A percentile compares a stretch with the other conserved stretches of the same genome.
Conservation (phyloP, 495 filamentous ascomycete genomes). For the Daldinia decipiens region DNA sequence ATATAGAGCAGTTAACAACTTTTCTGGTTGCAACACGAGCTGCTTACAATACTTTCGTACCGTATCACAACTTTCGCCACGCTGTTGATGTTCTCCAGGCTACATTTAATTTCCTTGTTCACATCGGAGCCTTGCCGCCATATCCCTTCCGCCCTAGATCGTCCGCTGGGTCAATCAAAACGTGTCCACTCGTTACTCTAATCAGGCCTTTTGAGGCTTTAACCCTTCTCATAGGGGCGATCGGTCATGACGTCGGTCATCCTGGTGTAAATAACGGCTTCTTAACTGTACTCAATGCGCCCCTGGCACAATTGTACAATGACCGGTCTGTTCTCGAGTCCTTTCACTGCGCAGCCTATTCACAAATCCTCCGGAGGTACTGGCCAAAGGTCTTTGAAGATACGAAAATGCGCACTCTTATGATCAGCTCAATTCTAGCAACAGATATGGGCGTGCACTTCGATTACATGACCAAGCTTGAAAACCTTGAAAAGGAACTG, state of each 20-base stretch:
- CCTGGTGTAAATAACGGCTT: constrained; percentile 99
- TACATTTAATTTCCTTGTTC: constrained; percentile 88
- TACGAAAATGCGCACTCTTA: constrained; percentile 79
- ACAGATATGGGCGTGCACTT: constrained; percentile 98
- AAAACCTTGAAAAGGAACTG: constrained; percentile 78
- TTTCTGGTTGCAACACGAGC: constrained; percentile 86
- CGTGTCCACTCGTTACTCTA: constrained; percentile 74
- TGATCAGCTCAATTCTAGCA: constrained; percentile 94
- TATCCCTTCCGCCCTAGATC: constrained; percentile 56
- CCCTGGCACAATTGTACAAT: constrained; percentile 97
- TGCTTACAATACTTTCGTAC: constrained; percentile 93
- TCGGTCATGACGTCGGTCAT: constrained; percentile 97
- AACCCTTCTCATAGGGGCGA: constrained; percentile 89
- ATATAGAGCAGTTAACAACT: constrained; percentile 70
- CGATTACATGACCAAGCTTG: constrained; percentile 89
- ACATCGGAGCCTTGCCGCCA: constrained; percentile 78
- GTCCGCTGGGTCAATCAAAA: constrained; percentile 38
- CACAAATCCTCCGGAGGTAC: constrained; percentile 90
- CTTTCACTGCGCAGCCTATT: constrained; percentile 97
- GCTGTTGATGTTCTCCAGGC: constrained; percentile 96
- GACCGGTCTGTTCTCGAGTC: constrained; percentile 96
- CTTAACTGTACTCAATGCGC: constrained; percentile 89
- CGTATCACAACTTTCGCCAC: constrained; percentile 99
- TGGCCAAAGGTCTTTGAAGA: constrained; percentile 86
- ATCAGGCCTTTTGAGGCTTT: constrained; percentile 87